These are phyloP conservation scores for Grosmannia clavigera DNA, from an alignment of 2,329 filamentous ascomycete species.

Conservation along the genomic window DNA sequence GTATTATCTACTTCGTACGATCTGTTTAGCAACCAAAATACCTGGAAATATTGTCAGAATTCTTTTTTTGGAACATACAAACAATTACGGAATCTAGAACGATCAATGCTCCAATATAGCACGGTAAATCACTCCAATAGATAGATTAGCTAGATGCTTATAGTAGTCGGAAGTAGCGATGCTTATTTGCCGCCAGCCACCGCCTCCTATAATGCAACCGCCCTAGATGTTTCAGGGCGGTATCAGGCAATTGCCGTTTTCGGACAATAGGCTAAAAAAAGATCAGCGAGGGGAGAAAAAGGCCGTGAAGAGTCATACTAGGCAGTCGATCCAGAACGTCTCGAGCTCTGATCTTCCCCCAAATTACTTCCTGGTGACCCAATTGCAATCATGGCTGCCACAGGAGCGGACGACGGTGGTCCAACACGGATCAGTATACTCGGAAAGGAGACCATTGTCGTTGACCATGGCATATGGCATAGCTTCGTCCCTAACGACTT, in stretches of 20 bases:
- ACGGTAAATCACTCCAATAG: no score
- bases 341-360: not conserved
- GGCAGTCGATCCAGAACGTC: not conserved
- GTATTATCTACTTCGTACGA: no score
- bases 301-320: not conserved
- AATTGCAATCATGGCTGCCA: slow-evolving; percentile 6
- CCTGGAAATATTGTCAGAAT: no score
- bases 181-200: no score
- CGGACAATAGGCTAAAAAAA: not conserved
- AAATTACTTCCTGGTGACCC: not conserved
- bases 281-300: not conserved
- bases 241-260: not conserved
- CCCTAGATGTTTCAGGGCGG: no score
- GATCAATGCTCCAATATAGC: no score
- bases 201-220: no score
- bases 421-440: slow-evolving; percentile 64
- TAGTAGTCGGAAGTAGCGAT: slow-evolving; percentile 12
- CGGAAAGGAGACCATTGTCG: slow-evolving; percentile 78
- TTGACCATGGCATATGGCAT: slow-evolving; percentile 85
- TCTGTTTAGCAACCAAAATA: no score
- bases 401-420: slow-evolving; percentile 11
- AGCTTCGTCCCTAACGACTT: slow-evolving; percentile 72
- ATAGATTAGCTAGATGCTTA: no score
- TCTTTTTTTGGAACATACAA: no score
- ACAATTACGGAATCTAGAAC: no score